Base-by-base conservation (phyloP, 352 stramenopile genomes). In the Pythium phragmiticola region DNA sequence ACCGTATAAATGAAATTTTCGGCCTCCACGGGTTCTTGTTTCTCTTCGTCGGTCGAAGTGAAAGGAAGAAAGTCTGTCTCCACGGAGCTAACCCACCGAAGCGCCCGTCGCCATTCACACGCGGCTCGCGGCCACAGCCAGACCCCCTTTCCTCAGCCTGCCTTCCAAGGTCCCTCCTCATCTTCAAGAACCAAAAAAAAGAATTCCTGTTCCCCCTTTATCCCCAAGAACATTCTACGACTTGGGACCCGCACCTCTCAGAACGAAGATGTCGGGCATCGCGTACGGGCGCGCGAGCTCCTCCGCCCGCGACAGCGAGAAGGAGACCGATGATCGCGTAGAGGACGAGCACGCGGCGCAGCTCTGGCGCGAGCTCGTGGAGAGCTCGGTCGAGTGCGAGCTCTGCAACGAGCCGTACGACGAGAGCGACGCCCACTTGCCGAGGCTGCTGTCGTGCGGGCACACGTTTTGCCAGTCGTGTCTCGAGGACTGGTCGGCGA, bases 401-500 rank as follows among this genome's bases (percentile, higher is more conserved):
- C 72, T 94, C 26, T 94, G 85, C 70, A 92, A 94, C 71, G 81
- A 92, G 66, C 83, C 82, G 8, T 94, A 94, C 65, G 82, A 84
- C 48, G 82, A 92, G 52, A 71, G 79, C 45, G 74, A 84, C 57
- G 75, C 76, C 47, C 85, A 92, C 60, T 74, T 89, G 41, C 85
- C 85, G 28, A 80, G 85, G 4, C 69, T 94, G 57, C 76, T 94
- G 34, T 69, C 63, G 16, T 94, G 85, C 67, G 85, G 85, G 30
- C 85, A 94, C 61, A 94, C 85, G 11, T 92, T 92, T 61, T 94
- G 85, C 65, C 82, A 94, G 78, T 83, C 72, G 60, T 92, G 84
- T 43, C 69, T 89, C 26, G 76, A 90, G 13, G 82, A 76, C 54
- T 92, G 83, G 83, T 76, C 77, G 28, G 76, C 64, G 7, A 69